Evolutionary conservation across 805 yeast species (phyloP).

Genomic region (Candida insectorum): DNA sequence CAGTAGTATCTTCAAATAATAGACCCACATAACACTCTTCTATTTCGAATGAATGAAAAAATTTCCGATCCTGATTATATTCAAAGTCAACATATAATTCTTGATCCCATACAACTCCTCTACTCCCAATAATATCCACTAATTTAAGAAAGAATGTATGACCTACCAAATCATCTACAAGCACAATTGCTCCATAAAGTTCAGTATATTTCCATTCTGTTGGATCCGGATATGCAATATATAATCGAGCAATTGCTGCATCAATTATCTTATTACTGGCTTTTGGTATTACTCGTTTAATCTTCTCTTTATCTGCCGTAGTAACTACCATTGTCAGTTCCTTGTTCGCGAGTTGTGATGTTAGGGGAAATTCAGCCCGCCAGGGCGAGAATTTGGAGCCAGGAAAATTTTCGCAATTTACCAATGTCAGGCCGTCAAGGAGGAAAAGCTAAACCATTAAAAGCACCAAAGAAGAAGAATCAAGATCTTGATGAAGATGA

Average conservation of each 20-base stretch:
- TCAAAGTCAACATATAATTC: slow-evolving; percentile 85
- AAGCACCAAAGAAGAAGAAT: slow-evolving; percentile 78
- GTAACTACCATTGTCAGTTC: neutral
- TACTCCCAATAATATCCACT: slow-evolving; percentile 76
- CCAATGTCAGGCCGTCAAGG: slow-evolving; percentile 95
- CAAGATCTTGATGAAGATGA: slow-evolving; percentile 86
- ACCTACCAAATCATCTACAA: slow-evolving; percentile 92
- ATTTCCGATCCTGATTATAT: slow-evolving; percentile 90
- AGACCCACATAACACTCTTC: slow-evolving; percentile 88
- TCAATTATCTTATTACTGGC: slow-evolving; percentile 83
- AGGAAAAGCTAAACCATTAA: slow-evolving; percentile 90
- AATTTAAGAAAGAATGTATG: slow-evolving; percentile 88
- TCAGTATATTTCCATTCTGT: slow-evolving; percentile 86
- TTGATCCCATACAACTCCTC: slow-evolving; percentile 97
- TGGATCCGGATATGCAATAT: slow-evolving; percentile 85
- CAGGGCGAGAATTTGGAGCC: neutral
- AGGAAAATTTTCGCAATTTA: neutral
- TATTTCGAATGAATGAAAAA: slow-evolving; percentile 90
- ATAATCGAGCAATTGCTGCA: slow-evolving; percentile 85
- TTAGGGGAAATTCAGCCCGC: neutral
- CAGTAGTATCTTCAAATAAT: slow-evolving; percentile 82
- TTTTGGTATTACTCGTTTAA: slow-evolving; percentile 87
- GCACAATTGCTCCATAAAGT: slow-evolving; percentile 76
- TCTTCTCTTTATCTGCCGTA: slow-evolving; percentile 70
- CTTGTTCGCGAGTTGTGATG: neutral